Percentiles rank a stretch among this genome's conserved stretches.
Evolutionary conservation across 768 basidiomycete genomes (phyloP).

Genomic region (Hortiboletus campestris): DNA sequence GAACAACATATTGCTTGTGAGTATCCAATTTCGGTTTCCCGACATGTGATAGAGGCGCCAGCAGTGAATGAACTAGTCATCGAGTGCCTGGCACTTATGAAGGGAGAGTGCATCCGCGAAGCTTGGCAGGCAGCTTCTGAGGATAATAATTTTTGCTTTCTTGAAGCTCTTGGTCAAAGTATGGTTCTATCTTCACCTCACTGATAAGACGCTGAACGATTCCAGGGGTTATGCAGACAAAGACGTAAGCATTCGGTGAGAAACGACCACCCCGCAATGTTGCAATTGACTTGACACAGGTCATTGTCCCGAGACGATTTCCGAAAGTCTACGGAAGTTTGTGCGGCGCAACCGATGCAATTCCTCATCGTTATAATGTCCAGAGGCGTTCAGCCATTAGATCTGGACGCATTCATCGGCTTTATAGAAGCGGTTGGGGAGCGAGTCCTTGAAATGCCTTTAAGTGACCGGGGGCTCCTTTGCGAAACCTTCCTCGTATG

Average conservation of each 20-base stretch:
- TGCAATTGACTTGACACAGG: conserved; percentile 9
- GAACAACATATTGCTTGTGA: conserved; percentile 19
- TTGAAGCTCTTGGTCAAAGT: conserved; percentile 21
- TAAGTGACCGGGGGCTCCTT: conserved; percentile 19
- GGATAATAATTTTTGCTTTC: conserved; percentile 11
- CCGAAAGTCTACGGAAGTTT: conserved; percentile 1
- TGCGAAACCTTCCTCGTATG: conserved; percentile 37
- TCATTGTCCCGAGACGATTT: conserved; percentile 6
- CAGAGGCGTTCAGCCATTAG: conserved; percentile 12
- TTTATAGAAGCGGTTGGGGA: conserved; percentile 17
- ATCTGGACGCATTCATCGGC: conserved; percentile 1
- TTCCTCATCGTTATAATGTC: conserved; percentile 23
- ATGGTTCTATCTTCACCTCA: not conserved
- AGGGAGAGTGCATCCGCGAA: conserved; percentile 10
- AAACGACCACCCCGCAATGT: not conserved
- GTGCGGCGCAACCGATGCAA: conserved; percentile 23
- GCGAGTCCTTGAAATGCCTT: conserved; percentile 12
- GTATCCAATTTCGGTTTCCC: conserved; percentile 2
- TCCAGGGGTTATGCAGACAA: conserved; percentile 15
- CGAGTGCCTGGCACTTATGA: conserved; percentile 17
- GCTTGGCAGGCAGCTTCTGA: conserved; percentile 21
- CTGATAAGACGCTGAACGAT: conserved; percentile 1
- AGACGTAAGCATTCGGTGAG: conserved; percentile 11
- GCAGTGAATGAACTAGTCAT: conserved; percentile 22
- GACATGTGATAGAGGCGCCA: not conserved